Conservation (phyloP, 2,329 filamentous ascomycete genomes). For the Cladobotryum mycophilum region DNA sequence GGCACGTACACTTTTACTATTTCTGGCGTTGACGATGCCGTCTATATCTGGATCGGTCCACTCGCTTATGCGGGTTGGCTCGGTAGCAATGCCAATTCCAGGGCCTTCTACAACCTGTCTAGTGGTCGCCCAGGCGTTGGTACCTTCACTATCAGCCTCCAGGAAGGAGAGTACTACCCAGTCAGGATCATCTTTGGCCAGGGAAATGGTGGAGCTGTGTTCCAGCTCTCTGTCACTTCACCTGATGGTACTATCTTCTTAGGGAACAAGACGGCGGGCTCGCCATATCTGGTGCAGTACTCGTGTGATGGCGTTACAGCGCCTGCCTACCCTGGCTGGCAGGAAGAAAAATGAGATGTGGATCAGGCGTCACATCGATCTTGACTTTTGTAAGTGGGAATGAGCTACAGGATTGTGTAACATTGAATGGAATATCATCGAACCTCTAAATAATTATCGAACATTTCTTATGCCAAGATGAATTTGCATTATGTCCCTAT, state of each 20-base stretch:
- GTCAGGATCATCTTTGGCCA: conserved; percentile 13
- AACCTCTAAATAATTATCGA: too few species aligned
- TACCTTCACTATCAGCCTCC: conserved; percentile 14
- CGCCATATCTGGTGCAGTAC: too few species aligned
- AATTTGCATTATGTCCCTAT: too few species aligned
- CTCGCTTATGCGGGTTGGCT: conserved; percentile 18
- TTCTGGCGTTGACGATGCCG: conserved; percentile 13
- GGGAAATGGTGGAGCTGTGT: conserved; percentile 11
- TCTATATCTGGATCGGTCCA: conserved; percentile 16
- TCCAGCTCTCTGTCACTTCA: conserved; percentile 7
- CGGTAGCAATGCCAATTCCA: conserved; percentile 15
- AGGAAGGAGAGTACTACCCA: conserved; percentile 9
- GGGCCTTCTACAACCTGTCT: conserved; percentile 13
- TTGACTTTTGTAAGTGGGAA: too few species aligned
- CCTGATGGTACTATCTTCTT: conserved; percentile 11
- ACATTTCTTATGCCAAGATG: too few species aligned
- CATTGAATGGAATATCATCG: too few species aligned
- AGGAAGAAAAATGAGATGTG: too few species aligned
- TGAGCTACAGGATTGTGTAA: too few species aligned
- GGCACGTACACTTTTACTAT: conserved; percentile 19
- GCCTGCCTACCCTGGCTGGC: too few species aligned
- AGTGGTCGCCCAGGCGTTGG: conserved; percentile 11
- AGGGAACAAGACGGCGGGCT: neutral
- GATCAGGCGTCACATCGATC: too few species aligned
- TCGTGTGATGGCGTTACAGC: too few species aligned